phyloP scores from a whole-genome alignment of 176 grass and related monocot species.

The Musa beccarii region DNA sequence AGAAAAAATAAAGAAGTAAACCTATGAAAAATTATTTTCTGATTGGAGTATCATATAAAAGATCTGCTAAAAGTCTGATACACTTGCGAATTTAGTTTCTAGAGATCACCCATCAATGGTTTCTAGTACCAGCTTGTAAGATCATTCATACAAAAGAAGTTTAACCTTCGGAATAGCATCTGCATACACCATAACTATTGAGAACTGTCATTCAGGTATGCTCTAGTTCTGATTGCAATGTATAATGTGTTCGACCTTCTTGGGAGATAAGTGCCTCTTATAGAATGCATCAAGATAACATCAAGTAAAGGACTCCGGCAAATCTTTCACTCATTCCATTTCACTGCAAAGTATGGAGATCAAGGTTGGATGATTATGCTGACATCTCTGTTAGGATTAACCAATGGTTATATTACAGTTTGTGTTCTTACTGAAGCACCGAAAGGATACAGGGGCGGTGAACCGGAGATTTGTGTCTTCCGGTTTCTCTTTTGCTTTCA shows the following conservation, averaged over 20 bases:
- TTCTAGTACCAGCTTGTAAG: no score
- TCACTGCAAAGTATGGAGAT: conserved; percentile 46
- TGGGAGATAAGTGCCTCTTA: conserved; percentile 53
- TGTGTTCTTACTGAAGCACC: conserved; percentile 50
- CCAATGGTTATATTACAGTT: conserved; percentile 52
- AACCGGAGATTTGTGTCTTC: background rate
- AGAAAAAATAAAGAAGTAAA: no score
- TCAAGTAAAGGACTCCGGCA: conserved; percentile 45
- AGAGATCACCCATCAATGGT: no score
- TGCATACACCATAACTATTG: no score
- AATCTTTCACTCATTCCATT: conserved; percentile 39
- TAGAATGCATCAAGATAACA: conserved; percentile 40
- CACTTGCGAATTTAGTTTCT: no score
- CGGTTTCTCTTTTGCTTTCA: background rate
- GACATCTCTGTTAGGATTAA: conserved; percentile 41
- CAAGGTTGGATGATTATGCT: conserved; percentile 67
- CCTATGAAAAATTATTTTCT: no score
- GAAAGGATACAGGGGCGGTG: conserved; percentile 46
- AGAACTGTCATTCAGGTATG: conserved; percentile 34
- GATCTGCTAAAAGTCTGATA: no score
- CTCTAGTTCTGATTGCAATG: conserved; percentile 46
- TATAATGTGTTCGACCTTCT: conserved; percentile 54
- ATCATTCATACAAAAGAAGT: no score
- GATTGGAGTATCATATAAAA: no score
- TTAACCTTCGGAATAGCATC: no score